phyloP scores from a whole-genome alignment of 176 grass and related monocot species.

The Aegilops umbellulata region DNA sequence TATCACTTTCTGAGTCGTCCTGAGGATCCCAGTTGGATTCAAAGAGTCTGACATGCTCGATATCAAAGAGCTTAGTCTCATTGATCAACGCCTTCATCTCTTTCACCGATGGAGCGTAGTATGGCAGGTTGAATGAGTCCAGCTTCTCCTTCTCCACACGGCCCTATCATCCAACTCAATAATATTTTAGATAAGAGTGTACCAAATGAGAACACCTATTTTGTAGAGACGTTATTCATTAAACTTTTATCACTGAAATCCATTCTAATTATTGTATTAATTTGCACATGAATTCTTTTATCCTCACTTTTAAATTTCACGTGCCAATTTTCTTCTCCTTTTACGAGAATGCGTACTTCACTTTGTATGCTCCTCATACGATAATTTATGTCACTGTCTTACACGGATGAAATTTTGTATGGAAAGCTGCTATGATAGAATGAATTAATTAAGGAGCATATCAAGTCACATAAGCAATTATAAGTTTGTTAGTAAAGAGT shows the following conservation, averaged over 20 bases:
- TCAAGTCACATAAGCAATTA: no score
- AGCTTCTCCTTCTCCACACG: not conserved
- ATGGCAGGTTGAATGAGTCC: not conserved
- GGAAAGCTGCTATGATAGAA: no score
- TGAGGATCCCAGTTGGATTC: constrained; percentile 1
- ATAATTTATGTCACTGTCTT: no score
- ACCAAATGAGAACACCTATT: not conserved
- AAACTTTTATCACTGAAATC: not conserved
- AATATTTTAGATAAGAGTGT: not conserved
- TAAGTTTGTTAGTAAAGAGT: no score
- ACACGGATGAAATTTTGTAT: no score
- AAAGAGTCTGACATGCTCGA: not conserved
- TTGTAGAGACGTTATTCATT: not conserved
- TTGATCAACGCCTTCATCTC: not conserved
- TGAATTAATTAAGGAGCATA: no score
- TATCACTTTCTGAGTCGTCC: not conserved
- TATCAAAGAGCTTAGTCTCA: not conserved
- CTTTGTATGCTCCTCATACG: no score
- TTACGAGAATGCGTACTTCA: no score
- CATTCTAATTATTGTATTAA: not conserved
- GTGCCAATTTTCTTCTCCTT: no score
- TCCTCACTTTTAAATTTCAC: no score
- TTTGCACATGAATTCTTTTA: not conserved
- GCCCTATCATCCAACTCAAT: not conserved
- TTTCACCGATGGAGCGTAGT: not conserved